Evolutionary conservation across 202 grass and related monocot species (phyloP), one percentile per base, ranked within the genome.

Genomic region (Musa balbisiana): DNA sequence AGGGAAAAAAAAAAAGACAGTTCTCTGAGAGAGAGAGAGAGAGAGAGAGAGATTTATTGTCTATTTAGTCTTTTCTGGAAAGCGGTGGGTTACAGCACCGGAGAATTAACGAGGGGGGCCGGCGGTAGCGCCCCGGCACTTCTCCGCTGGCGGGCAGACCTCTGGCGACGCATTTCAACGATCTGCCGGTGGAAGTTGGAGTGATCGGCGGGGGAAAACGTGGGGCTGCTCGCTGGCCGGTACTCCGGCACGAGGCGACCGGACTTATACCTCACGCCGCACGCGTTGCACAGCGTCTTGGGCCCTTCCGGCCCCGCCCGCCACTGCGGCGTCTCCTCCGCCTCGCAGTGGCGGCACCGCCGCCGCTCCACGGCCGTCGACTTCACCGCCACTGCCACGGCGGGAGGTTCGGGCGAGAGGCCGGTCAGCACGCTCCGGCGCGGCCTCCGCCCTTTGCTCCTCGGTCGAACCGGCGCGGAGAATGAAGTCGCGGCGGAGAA

Each of bases 211-310:
- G 62, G 79, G 2, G n/a, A 51, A 77, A 83, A 87, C 54, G 51
- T 29, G 0, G 89, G 83, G 83, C 85, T 83, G 26, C 62, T 88
- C 27, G 80, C 76, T 0, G 89, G 89, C 15, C 83, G 77, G 53
- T 91, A 91, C 76, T 83, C 85, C 17, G 77, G 80, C 1, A 78
- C 3, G 19, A 91, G 56, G 21, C 27, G 83, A 10, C 51, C 29
- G 3, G 52, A 55, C 67, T 76, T 82, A 79, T 63, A 77, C 8
- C 86, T 59, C 56, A 92, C 83, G 53, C 86, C 89, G 24, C 89
- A 92, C 0, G 89, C 89, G 52, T 92, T 92, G 86, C 89, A 92
- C 9, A 92, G 85, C n/a, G 85, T 92, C 43, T 86, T 83, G 0
- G 72, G 76, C 1, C 87, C 87, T 0, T 64, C 43, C 15, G 89